Evolutionary conservation across 495 filamentous ascomycete genomes (phyloP), one percentile per base, ranked within the genome.

Genomic region (Neurospora tetraspora): DNA sequence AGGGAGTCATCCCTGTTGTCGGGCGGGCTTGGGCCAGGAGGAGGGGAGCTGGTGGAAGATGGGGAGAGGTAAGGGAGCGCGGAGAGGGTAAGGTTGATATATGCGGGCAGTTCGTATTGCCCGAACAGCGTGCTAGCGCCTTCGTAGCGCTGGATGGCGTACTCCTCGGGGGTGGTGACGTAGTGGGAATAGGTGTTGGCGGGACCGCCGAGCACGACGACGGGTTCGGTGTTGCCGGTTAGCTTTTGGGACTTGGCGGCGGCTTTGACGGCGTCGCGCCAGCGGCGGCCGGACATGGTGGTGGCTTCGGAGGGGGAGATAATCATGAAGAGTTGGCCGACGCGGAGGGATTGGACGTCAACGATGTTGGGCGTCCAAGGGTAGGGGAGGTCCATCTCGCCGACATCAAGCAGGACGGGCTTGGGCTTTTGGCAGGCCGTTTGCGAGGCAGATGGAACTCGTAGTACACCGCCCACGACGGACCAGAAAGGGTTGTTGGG

Each of bases 171-270:
- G 1, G 96, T 99, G 10, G 93, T 81, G 72, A 93, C 89, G 80
- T 99, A 99, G 78, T 99, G 96, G 4, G 94, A 90, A 80, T 99
- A 99, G 31, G 89, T 92, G 80, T 99, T 99, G 1, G 94, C 92
- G 1, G 96, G 96, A 4, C 92, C 93, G 27, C 94, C 94, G 23
- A 99, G 84, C 16, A 98, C 90, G 8, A 88, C 86, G 14, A 80
- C 79, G 1, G 86, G 86, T 11, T 83, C 83, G 2, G 59, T 73
- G 73, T 31, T 18, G 10, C 73, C 68, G 36, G 77, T 76, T 0
- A 78, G 68, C 45, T 81, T 78, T 2, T 71, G 71, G 31, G 31
- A 34, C 2, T 77, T 73, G 3, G 85, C 85, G 6, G 83, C 88
- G 7, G 85, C 81, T 31, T 88, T 84, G 61, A 98, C 86, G 18